phyloP scores from a whole-genome alignment of 805 yeast species.

The Candida peoriensis region DNA sequence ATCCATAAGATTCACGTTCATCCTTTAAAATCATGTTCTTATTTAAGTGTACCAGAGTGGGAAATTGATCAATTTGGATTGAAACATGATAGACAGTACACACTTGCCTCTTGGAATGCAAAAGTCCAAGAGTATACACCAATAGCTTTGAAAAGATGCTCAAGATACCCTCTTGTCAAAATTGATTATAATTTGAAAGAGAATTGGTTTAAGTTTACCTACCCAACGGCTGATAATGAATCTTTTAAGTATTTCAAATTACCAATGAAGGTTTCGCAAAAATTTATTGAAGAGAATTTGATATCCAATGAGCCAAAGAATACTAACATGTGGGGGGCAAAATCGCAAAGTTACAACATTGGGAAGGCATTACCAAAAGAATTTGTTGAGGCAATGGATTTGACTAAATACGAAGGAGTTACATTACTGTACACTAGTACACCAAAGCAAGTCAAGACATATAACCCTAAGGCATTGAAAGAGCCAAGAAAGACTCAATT shows the following conservation, averaged over 20 bases:
- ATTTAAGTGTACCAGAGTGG: slow-evolving; percentile 12
- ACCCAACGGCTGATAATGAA: slow-evolving; percentile 9
- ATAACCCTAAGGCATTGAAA: slow-evolving; percentile 12
- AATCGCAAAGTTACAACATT: slow-evolving; percentile 12
- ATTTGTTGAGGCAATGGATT: slow-evolving; percentile 15
- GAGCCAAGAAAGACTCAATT: slow-evolving; percentile 12
- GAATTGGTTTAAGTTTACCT: slow-evolving; percentile 18
- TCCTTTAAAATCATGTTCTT: slow-evolving; percentile 17
- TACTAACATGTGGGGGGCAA: slow-evolving; percentile 18
- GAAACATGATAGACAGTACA: slow-evolving; percentile 19
- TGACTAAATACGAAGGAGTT: slow-evolving; percentile 10
- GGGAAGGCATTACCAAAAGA: slow-evolving; percentile 18
- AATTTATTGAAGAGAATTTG: slow-evolving; percentile 12
- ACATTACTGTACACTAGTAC: slow-evolving; percentile 15
- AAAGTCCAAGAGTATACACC: slow-evolving; percentile 10
- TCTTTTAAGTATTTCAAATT: slow-evolving; percentile 17
- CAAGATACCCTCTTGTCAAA: slow-evolving; percentile 14
- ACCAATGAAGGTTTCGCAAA: slow-evolving; percentile 15
- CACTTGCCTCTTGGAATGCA: slow-evolving; percentile 18
- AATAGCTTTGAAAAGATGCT: slow-evolving; percentile 13
- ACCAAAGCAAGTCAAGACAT: slow-evolving; percentile 15
- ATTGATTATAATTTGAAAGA: slow-evolving; percentile 11
- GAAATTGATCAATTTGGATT: slow-evolving; percentile 19
- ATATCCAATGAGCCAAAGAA: slow-evolving; percentile 2
- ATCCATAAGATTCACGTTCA: slow-evolving; percentile 12